Evolutionary conservation across 2,329 filamentous ascomycete genomes (phyloP).

Genomic region (Magnaporthiopsis incrustans): DNA sequence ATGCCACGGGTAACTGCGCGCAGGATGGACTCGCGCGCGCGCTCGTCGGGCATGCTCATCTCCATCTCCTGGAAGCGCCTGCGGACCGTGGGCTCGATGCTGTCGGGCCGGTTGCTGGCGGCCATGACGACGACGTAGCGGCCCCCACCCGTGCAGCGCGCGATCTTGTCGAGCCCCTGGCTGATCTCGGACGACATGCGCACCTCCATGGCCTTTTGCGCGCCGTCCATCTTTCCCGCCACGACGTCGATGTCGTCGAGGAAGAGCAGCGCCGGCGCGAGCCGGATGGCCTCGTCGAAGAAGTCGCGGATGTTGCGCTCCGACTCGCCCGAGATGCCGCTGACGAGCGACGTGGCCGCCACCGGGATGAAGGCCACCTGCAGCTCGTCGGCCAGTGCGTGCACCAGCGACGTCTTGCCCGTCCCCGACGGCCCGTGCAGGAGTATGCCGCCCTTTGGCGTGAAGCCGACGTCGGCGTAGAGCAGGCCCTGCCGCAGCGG

Average conservation of each 20-base stretch:
- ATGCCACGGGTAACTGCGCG: constrained; percentile 61
- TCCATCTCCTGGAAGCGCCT: constrained; percentile 77
- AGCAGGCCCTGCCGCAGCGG: constrained; percentile 62
- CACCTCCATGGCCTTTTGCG: constrained; percentile 83
- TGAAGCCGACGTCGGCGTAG: constrained; percentile 57
- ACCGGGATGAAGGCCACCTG: constrained; percentile 74
- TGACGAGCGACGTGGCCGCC: constrained; percentile 73
- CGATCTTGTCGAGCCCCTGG: constrained; percentile 78
- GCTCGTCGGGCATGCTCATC: constrained; percentile 76
- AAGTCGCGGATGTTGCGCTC: constrained; percentile 79
- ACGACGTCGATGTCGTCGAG: constrained; percentile 91
- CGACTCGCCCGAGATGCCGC: constrained; percentile 82
- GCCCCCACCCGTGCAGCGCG: constrained; percentile 60
- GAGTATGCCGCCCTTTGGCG: constrained; percentile 66
- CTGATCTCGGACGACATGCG: constrained; percentile 76
- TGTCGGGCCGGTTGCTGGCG: constrained; percentile 83
- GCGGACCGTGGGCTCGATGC: constrained; percentile 68
- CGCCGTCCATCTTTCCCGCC: constrained; percentile 74
- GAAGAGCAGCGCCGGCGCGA: constrained; percentile 84
- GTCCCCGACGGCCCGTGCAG: constrained; percentile 80
- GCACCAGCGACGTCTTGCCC: constrained; percentile 77
- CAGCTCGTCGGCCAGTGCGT: constrained; percentile 68
- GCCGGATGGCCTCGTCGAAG: constrained; percentile 78
- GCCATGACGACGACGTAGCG: constrained; percentile 84
- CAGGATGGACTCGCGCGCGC: constrained; percentile 70